Base-by-base conservation (phyloP, 805 yeast species). In the Candida stauntonica region DNA sequence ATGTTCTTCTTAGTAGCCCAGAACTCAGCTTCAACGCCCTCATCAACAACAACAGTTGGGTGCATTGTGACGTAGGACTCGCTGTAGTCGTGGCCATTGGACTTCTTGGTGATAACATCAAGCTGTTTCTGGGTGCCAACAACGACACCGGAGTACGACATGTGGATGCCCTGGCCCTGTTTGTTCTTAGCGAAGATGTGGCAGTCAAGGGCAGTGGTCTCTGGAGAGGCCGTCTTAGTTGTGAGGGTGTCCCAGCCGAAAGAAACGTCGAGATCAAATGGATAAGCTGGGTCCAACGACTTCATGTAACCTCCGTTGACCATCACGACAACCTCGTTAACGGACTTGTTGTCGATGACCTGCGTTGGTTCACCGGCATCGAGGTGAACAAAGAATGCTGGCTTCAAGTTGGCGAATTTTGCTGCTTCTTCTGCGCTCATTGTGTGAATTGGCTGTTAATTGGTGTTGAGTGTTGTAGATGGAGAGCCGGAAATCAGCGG, bases 1-100 rank as follows among this genome's bases (percentile, higher is more conserved):
- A 77, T 63, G 47, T 67, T 72, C 54, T 71, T 68, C 33, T 60
- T 54, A 30, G 61, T 46, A 14, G 70, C 69, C 86, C 86, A 79
- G 46, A 64, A 55, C 51, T 71, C 73, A 13, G 61, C 69, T 28
- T 61, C 67, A 27, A 67, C 65, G 17, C 54, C 58, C 12, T 62
- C 67, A 43, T 67, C 75, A 15, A 76, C 54, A 32, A 55, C 50
- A 46, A 75, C 61, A 12, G 51, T 54, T 17, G 81, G 80, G 51
- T 64, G 71, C 48, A 62, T 60, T 14, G 75, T 67, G 36, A 76
- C 63, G 45, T 75, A 74, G 7, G 72, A 67, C 26, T 75, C 75
- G 15, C 64, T 67, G 44, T 68, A 68, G 14, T 58, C 61, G 55
- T 60, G 62, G 17, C 50, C 39, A 19, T 61, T 48, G 16, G 46